Evolutionary conservation across 2,329 filamentous ascomycete species (phyloP).

Genomic region (Proliferodiscus dingleyae): DNA sequence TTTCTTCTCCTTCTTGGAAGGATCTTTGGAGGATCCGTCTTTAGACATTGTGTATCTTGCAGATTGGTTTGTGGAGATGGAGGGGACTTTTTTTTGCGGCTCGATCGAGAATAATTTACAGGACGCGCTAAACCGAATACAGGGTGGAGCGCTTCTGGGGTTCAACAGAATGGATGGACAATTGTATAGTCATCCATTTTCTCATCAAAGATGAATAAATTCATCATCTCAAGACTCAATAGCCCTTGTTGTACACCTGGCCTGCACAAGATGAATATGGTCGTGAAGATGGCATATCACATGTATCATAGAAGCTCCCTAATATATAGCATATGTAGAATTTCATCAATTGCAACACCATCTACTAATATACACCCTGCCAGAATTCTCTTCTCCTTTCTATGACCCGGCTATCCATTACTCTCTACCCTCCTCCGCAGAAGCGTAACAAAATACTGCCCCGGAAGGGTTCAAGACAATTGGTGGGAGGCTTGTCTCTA

Average conservation of each 20-base stretch:
- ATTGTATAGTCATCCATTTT: not conserved
- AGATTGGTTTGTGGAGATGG: slow-evolving; percentile 4
- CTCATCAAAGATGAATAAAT: too few relatives aligned
- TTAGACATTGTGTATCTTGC: slow-evolving; percentile 23
- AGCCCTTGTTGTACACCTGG: too few relatives aligned
- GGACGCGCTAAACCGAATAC: slow-evolving; percentile 13
- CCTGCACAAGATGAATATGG: too few relatives aligned
- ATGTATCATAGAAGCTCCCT: not conserved
- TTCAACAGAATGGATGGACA: not conserved
- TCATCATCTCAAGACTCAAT: too few relatives aligned
- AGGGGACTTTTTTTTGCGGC: slow-evolving; percentile 2
- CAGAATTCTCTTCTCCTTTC: slow-evolving; percentile 9
- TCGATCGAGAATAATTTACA: slow-evolving; percentile 1
- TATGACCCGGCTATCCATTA: slow-evolving; percentile 14
- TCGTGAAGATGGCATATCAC: not conserved
- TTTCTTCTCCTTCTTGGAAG: slow-evolving; percentile 58
- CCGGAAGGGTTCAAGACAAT: slow-evolving; percentile 14
- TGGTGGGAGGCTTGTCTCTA: slow-evolving; percentile 13
- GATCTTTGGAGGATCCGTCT: slow-evolving; percentile 29
- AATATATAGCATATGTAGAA: slow-evolving; percentile 3
- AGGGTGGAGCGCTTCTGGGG: not conserved
- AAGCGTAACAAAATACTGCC: slow-evolving; percentile 25
- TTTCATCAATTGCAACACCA: slow-evolving; percentile 20
- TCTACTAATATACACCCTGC: slow-evolving; percentile 29
- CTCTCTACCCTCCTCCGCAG: slow-evolving; percentile 11